Conservation (phyloP, 768 basidiomycete species). For the Trametes cinnabarina region DNA sequence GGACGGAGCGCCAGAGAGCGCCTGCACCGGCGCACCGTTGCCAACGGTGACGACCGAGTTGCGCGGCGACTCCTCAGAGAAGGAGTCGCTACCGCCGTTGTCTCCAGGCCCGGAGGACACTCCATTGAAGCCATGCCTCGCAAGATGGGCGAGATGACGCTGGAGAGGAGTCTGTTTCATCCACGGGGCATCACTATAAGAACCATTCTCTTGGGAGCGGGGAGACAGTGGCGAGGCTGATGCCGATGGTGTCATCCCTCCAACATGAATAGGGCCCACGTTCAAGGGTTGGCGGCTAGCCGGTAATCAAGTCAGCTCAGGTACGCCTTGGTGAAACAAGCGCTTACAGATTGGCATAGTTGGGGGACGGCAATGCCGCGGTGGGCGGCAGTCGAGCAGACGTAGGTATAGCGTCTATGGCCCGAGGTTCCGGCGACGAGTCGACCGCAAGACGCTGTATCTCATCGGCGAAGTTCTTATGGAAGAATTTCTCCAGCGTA, state of each 20-base stretch:
- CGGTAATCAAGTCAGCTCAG: neutral
- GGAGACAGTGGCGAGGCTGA: slow-evolving; percentile 20
- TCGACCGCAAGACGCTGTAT: slow-evolving; percentile 69
- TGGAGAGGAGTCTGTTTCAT: slow-evolving; percentile 73
- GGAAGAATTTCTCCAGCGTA: slow-evolving; percentile 82
- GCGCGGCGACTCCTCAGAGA: slow-evolving; percentile 66
- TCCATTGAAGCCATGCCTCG: slow-evolving; percentile 79
- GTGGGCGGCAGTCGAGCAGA: slow-evolving; percentile 17
- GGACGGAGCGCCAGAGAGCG: slow-evolving; percentile 46
- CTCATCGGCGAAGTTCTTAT: slow-evolving; percentile 81
- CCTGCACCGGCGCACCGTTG: slow-evolving; percentile 38
- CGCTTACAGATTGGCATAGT: slow-evolving; percentile 15
- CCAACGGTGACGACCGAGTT: slow-evolving; percentile 76
- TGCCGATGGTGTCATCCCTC: slow-evolving; percentile 16
- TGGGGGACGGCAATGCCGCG: slow-evolving; percentile 17
- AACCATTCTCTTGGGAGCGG: slow-evolving; percentile 18
- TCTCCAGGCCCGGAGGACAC: slow-evolving; percentile 78
- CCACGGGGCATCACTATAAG: slow-evolving; percentile 21
- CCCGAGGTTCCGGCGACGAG: slow-evolving; percentile 44
- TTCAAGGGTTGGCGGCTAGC: slow-evolving; percentile 13
- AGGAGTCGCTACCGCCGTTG: slow-evolving; percentile 49
- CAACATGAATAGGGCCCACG: slow-evolving; percentile 26
- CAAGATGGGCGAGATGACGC: slow-evolving; percentile 75
- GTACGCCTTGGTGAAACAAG: neutral
- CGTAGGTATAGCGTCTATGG: slow-evolving; percentile 9